Evolutionary conservation across 345 rosid genomes (phyloP).

Genomic region (Bretschneidera sinensis): DNA sequence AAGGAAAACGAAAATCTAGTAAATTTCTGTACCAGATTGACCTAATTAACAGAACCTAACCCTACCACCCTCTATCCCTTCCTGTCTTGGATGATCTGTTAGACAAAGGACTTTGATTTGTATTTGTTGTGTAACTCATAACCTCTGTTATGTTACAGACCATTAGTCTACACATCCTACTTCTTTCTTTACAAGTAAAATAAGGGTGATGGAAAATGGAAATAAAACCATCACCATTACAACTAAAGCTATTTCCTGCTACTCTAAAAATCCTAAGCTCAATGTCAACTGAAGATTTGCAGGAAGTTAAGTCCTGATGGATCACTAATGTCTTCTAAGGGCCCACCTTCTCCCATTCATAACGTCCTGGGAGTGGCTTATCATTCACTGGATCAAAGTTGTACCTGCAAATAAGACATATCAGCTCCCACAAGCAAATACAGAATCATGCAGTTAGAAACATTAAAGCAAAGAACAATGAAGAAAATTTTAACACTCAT

Average conservation of each 20-base stretch:
- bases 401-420: constrained; percentile 51
- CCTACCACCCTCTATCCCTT: constrained; percentile 36
- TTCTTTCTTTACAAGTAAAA: constrained; percentile 71
- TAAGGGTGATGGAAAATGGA: constrained; percentile 75
- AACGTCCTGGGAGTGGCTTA: constrained; percentile 86
- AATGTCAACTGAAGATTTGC: constrained; percentile 38
- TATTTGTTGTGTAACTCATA: constrained; percentile 51
- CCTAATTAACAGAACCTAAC: constrained; percentile 41
- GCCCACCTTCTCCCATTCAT: constrained; percentile 80
- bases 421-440: neutral
- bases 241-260: constrained; percentile 41
- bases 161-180: constrained; percentile 71
- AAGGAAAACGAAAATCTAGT: constrained; percentile 21
- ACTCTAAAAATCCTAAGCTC: constrained; percentile 26
- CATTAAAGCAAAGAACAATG: neutral
- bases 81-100: constrained; percentile 64
- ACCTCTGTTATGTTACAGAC: constrained; percentile 78
- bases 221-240: constrained; percentile 46
- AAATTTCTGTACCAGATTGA: constrained; percentile 50
- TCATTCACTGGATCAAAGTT: constrained; percentile 94
- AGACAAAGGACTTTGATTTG: constrained; percentile 57
- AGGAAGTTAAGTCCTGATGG: constrained; percentile 36
- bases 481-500: neutral
- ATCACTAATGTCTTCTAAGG: constrained; percentile 37
- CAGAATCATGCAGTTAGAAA: neutral